Base-by-base conservation (phyloP, 2,329 filamentous ascomycete genomes). In the Zelopaecilomyces penicillatus region DNA sequence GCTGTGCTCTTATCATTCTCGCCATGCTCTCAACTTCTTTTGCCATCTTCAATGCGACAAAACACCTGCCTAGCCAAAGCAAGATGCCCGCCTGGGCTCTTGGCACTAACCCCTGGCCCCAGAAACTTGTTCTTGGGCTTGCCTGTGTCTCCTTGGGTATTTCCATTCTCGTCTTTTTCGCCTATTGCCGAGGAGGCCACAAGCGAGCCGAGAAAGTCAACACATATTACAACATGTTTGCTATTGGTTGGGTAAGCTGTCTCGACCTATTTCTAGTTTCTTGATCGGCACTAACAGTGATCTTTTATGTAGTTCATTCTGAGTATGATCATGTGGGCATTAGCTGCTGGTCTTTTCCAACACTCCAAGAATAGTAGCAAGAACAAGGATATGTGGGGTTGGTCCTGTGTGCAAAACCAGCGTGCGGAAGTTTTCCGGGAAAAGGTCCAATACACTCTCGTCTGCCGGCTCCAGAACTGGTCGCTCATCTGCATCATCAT, bases 401-500 rank as follows among this genome's bases (percentile, higher is more conserved):
- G 93, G 93, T 81, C 88, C n/a, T 98, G 93, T 65, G 84, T 90
- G 46, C 78, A 95, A 58, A 97, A 96, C 65, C 80, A 83, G 52
- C 82, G 91, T 49, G 71, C 82, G 44, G 68, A 88, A 41, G 70
- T 95, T 43, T 97, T 91, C 64, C 62, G 80, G 50, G 73, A 90
- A 45, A 82, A 93, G 57, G 78, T 98, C 55, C 76, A 93, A 67
- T 98, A 97, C 67, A 80, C 80, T 28, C 83, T 98, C 41, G 77
- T 97, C 54, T 98, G 93, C 72, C 85, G 91, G 57, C 19, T 98
- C 58, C 69, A 96, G 49, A 93, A 95, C 70, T 98, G 93, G 93
- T 78, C 85, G 35, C 76, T 98, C 51, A 85, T 98, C 63, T 98
- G 93, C 76, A 90, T 90, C 68, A 85, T 98, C 62, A 97, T 98